Base-by-base conservation (phyloP, 495 filamentous ascomycete species). In the Evansstolkia leycettana region DNA sequence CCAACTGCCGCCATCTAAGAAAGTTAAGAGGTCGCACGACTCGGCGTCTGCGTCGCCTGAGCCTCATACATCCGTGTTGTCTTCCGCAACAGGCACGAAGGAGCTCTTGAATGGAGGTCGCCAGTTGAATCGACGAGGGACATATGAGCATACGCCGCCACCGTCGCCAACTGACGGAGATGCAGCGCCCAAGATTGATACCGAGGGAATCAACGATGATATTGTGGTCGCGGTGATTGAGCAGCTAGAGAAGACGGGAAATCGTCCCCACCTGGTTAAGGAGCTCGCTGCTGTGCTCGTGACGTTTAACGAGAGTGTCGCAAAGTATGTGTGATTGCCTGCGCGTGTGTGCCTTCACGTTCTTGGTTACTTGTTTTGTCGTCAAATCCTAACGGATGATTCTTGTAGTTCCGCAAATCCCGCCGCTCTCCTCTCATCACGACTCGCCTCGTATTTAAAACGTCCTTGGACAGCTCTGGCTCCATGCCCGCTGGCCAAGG, bases 211-310 rank as follows among this genome's bases (percentile, higher is more conserved):
- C 58, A 82, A 83, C 47, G 90, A 98, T 55, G 87, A 94, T 41
- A 92, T 98, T 39, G 88, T 98, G 28, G 78, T 90, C 42, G 88
- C 74, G 8, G 87, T 93, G 28, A 86, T 96, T 39, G 65, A 90
- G 38, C 87, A 92, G 59, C 64, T 98, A 39, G 84, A 96, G 55
- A 79, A 80, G 54, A 90, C 92, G 7, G 84, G 82, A 20, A 98
- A 98, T 61, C 70, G 86, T 34, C 90, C 90, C 3, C 90, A 95
- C 45, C 62, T 94, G 15, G 84, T 95, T 33, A 95, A 94, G 57
- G 92, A 96, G 60, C 74, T 98, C 23, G 87, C 90, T 28, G 69
- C 80, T 5, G 70, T 92, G 15, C 70, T 98, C 36, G 70, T 82
- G 41, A 70, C 70, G 17, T 68, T 77, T 33, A 79, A 92, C 47